Percentiles rank a stretch among this genome's conserved stretches.
These are phyloP conservation scores for Xylaria hypoxylon DNA, from an alignment of 2,329 filamentous ascomycete genomes.

Conservation along the genomic window DNA sequence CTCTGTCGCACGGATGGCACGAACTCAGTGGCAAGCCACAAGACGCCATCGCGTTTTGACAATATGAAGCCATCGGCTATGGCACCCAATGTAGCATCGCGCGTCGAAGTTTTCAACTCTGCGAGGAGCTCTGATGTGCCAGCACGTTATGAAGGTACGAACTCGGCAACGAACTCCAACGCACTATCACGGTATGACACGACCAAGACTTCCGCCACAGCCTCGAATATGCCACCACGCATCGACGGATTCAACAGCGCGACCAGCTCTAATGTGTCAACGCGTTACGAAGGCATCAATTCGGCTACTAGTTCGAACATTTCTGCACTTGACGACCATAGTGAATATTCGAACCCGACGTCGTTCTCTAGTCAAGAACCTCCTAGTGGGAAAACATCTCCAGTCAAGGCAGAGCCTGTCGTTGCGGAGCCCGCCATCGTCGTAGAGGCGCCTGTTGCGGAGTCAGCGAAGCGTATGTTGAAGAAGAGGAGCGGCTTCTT, in stretches of 20 bases:
- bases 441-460: conserved; percentile 68
- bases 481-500: conserved; percentile 89
- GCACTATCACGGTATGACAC: conserved; percentile 16
- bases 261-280: conserved; percentile 28
- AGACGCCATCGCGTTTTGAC: conserved; percentile 27
- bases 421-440: conserved; percentile 54
- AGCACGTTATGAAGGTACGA: conserved; percentile 17
- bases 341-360: conserved; percentile 89
- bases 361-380: conserved; percentile 90
- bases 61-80: conserved; percentile 19
- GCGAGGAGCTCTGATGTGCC: conserved; percentile 16
- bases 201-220: conserved; percentile 11
- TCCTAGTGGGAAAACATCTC: conserved; percentile 76
- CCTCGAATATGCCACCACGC: conserved; percentile 11
- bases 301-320: conserved; percentile 35
- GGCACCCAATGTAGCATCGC: conserved; percentile 20
- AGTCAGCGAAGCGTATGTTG: conserved; percentile 73
- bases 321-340: conserved; percentile 87
- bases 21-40: conserved; percentile 62
- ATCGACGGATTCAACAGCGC: conserved; percentile 23
- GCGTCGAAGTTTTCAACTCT: conserved; percentile 9
- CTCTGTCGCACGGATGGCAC: conserved; percentile 81
- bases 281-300: conserved; percentile 25
- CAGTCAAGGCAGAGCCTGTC: conserved; percentile 47
- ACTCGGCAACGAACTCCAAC: conserved; percentile 4